These are phyloP conservation scores for Aschersonia sp. DNA, from an alignment of 2,329 filamentous ascomycete genomes.

Conservation along the genomic window DNA sequence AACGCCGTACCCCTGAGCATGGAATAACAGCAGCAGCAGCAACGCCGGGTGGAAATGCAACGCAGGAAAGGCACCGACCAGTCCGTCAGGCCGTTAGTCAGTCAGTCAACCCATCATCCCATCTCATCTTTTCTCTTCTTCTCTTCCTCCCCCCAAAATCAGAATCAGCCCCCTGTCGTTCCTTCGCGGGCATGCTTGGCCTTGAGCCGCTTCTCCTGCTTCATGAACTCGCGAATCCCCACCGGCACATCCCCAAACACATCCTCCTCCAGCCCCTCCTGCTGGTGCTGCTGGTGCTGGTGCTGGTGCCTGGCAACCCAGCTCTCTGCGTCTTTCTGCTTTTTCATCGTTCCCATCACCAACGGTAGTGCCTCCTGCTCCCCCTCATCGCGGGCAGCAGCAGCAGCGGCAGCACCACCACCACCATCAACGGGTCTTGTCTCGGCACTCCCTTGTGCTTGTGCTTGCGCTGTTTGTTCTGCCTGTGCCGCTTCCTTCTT, in stretches of 20 bases:
- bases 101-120: neutral
- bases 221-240: constrained; percentile 94
- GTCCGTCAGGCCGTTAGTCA: too few relatives aligned
- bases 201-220: constrained; percentile 81
- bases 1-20: too few relatives aligned
- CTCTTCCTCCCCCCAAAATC: neutral
- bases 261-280: constrained; percentile 41
- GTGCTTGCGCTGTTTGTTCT: constrained; percentile 46
- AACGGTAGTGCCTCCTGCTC: too few relatives aligned
- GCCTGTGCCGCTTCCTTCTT: constrained; percentile 43
- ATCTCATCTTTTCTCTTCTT: neutral
- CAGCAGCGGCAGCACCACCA: constrained; percentile 38
- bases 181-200: constrained; percentile 50
- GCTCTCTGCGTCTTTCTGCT: neutral
- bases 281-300: constrained; percentile 43
- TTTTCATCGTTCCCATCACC: constrained; percentile 38
- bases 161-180: constrained; percentile 24
- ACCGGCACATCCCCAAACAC: constrained; percentile 73
- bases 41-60: too few relatives aligned
- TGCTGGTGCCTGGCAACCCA: constrained; percentile 33
- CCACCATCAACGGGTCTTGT: too few relatives aligned
- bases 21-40: too few relatives aligned
- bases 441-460: constrained; percentile 16
- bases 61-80: too few relatives aligned
- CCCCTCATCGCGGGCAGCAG: constrained; percentile 25